Evolutionary conservation across 2,329 filamentous ascomycete species (phyloP).

Genomic region (Talaromyces sp.): DNA sequence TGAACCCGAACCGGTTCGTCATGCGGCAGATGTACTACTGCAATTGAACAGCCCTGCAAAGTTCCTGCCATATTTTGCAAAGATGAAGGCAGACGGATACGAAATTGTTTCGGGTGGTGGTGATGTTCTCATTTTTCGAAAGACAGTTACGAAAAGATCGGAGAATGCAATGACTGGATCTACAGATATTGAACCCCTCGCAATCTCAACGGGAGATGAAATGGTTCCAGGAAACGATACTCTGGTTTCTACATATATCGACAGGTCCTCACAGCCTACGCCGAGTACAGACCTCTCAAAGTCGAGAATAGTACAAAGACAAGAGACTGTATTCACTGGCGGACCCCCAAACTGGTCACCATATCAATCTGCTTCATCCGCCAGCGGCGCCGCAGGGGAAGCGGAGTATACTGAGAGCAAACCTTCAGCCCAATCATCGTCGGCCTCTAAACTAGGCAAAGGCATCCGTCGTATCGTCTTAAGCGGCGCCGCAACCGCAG

Average conservation of each 20-base stretch:
- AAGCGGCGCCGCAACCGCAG: slow-evolving; percentile 34
- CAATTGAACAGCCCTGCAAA: slow-evolving; percentile 39
- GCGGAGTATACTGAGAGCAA: not conserved
- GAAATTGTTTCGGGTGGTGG: slow-evolving; percentile 41
- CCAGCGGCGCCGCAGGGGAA: not conserved
- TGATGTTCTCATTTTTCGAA: slow-evolving; percentile 39
- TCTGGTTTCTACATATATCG: not conserved
- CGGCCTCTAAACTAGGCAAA: slow-evolving; percentile 19
- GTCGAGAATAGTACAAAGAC: slow-evolving; percentile 24
- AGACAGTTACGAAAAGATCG: not conserved
- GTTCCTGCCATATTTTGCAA: slow-evolving; percentile 39
- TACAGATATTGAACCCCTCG: not conserved
- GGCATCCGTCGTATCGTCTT: slow-evolving; percentile 33
- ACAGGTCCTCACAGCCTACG: not conserved
- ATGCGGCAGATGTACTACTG: slow-evolving; percentile 35
- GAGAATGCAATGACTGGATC: not conserved
- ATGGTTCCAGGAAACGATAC: not conserved
- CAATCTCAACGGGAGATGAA: not conserved
- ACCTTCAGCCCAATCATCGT: slow-evolving; percentile 11
- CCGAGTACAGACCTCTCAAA: slow-evolving; percentile 4
- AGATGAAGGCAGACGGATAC: slow-evolving; percentile 40
- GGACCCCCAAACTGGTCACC: slow-evolving; percentile 28
- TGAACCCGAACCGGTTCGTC: slow-evolving; percentile 23
- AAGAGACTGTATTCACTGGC: slow-evolving; percentile 23
- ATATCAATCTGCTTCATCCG: slow-evolving; percentile 19